These are phyloP conservation scores for Castanospermum australe DNA, from an alignment of 306 rosid genomes.

Conservation along the genomic window DNA sequence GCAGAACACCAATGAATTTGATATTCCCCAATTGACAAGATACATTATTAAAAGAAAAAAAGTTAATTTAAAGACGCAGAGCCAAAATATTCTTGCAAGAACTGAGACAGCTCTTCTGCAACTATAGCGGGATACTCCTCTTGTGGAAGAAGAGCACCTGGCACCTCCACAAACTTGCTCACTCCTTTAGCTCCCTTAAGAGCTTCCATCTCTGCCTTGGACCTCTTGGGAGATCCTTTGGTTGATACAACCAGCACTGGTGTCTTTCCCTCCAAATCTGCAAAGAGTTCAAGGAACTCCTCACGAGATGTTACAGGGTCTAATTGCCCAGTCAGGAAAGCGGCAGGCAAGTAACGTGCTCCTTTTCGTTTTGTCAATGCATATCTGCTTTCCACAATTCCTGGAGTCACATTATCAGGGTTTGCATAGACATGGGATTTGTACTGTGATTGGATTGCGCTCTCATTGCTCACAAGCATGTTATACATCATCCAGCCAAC, in stretches of 20 bases:
- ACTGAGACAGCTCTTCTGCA: conserved; percentile 75
- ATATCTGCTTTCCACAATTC: conserved; percentile 72
- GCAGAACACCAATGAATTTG: background rate
- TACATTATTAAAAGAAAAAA: background rate
- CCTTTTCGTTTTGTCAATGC: conserved; percentile 79
- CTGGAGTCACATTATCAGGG: conserved; percentile 83
- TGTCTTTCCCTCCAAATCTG: conserved; percentile 64
- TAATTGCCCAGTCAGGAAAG: conserved; percentile 78
- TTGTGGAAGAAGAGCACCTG: conserved; percentile 98
- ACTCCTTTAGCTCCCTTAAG: conserved; percentile 85
- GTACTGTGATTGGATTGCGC: conserved; percentile 86
- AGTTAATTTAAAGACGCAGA: conserved; percentile 18
- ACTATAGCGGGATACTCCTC: conserved; percentile 81
- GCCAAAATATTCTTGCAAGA: conserved; percentile 63
- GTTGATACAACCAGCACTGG: conserved; percentile 73
- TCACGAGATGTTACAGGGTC: conserved; percentile 85
- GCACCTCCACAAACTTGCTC: conserved; percentile 79
- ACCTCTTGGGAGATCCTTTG: conserved; percentile 83
- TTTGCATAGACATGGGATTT: conserved; percentile 90
- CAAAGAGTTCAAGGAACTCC: conserved; percentile 79
- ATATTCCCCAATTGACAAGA: background rate
- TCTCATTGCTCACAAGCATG: conserved; percentile 90
- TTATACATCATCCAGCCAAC: conserved; percentile 98
- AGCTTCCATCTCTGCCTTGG: conserved; percentile 97
- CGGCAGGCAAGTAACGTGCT: conserved; percentile 85